These are phyloP conservation scores for Rosellinia necatrix DNA, from an alignment of 2,329 filamentous ascomycete species.

Conservation along the genomic window DNA sequence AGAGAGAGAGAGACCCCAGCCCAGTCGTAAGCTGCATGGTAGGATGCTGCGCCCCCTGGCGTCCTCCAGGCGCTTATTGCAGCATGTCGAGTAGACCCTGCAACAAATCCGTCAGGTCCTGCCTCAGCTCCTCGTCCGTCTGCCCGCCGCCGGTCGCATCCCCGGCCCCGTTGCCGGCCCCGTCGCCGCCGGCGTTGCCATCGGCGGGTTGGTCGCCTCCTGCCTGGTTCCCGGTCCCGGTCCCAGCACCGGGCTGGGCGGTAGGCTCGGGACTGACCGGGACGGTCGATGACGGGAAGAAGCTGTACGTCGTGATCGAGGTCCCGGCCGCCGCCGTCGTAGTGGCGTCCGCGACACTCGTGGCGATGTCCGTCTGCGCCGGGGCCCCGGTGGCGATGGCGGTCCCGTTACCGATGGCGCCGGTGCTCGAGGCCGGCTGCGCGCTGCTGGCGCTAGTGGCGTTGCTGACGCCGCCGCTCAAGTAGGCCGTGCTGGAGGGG, in stretches of 20 bases:
- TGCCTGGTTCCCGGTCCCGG: background rate
- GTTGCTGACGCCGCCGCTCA: background rate
- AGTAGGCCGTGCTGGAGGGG: conserved; percentile 12
- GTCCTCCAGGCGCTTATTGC: too few species aligned
- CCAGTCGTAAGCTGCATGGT: background rate
- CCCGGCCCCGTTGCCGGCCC: background rate
- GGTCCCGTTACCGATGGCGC: background rate
- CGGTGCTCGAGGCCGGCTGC: background rate
- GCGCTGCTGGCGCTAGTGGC: background rate
- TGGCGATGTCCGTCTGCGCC: background rate
- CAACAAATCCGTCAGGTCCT: conserved; percentile 7
- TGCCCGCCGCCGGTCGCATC: background rate
- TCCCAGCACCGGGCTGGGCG: background rate
- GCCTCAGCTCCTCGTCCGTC: background rate
- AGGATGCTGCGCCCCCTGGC: background rate
- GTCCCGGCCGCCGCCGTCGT: conserved; percentile 4
- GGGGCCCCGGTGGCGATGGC: background rate
- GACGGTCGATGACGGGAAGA: conserved; percentile 18
- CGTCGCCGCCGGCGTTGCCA: background rate
- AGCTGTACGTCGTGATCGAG: conserved; percentile 15
- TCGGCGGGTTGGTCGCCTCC: background rate
- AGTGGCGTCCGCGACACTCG: background rate
- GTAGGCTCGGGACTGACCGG: background rate
- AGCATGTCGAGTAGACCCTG: conserved; percentile 10
- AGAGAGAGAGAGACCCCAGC: too few species aligned